A percentile compares a stretch with the other conserved stretches of the same genome.
Evolutionary conservation across 2,329 filamentous ascomycete genomes (phyloP).

Genomic region (Cucurbitaria berberidis): DNA sequence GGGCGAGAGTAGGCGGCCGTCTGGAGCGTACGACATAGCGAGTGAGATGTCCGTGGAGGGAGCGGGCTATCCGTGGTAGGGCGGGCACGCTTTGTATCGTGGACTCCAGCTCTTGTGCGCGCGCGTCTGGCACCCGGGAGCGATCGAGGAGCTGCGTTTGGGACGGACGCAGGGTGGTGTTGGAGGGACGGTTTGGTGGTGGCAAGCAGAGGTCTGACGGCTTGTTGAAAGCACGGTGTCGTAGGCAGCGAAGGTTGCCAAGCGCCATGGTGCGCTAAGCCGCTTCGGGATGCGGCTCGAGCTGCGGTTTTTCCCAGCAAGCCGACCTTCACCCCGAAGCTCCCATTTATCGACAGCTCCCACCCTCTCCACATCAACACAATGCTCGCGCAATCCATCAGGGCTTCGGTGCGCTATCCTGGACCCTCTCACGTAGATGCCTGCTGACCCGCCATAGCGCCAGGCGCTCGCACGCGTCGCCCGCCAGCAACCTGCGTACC

Average conservation of each 20-base stretch:
- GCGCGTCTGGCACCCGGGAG: too few species aligned
- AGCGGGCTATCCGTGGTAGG: too few species aligned
- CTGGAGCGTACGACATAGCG: conserved; percentile 43
- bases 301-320: conserved; percentile 24
- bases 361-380: conserved; percentile 40
- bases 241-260: conserved; percentile 11
- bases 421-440: conserved; percentile 7
- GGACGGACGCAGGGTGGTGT: conserved; percentile 26
- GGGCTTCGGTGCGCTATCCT: conserved; percentile 61
- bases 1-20: conserved; percentile 50
- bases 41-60: too few species aligned
- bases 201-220: background rate
- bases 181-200: conserved; percentile 25
- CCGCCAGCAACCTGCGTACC: conserved; percentile 61
- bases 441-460: conserved; percentile 56
- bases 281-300: conserved; percentile 27
- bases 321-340: conserved; percentile 36
- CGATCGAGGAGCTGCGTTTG: conserved; percentile 13
- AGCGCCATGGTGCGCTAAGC: conserved; percentile 21
- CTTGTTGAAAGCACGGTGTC: too few species aligned
- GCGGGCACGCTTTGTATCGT: conserved; percentile 17
- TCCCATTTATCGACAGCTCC: conserved; percentile 42
- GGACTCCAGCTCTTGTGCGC: too few species aligned
- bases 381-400: conserved; percentile 68
- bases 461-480: conserved; percentile 66